Percentiles rank a stretch among this genome's conserved stretches.
These are phyloP conservation scores for Verticillium dahliae DNA, from an alignment of 2,329 filamentous ascomycete genomes.

Conservation along the genomic window DNA sequence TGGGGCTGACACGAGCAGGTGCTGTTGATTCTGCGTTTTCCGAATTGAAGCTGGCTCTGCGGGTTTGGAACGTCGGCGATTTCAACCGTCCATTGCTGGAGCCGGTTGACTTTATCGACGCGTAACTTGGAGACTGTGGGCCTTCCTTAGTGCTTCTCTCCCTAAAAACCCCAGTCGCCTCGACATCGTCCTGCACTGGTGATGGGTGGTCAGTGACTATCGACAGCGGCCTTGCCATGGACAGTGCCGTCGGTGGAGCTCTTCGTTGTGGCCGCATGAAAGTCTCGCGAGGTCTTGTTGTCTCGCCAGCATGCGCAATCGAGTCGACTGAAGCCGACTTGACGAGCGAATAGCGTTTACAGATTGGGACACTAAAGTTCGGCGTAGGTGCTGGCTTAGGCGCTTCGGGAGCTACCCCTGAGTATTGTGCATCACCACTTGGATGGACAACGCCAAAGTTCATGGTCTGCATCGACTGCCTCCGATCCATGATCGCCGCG, in stretches of 20 bases:
- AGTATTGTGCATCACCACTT: neutral
- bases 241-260: conserved; percentile 38
- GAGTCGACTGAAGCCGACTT: conserved; percentile 17
- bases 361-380: conserved; percentile 48
- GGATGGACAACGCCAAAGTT: conserved; percentile 32
- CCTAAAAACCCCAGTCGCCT: conserved; percentile 11
- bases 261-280: conserved; percentile 21
- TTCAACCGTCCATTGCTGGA: neutral
- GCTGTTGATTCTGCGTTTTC: conserved; percentile 5
- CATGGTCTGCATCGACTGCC: conserved; percentile 44
- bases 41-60: conserved; percentile 1
- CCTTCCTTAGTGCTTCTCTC: conserved; percentile 11
- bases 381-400: conserved; percentile 26
- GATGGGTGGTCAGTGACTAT: conserved; percentile 45
- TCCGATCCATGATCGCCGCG: conserved; percentile 40
- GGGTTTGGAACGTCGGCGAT: conserved; percentile 1
- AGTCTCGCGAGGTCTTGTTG: conserved; percentile 15
- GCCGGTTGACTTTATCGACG: neutral
- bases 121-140: neutral
- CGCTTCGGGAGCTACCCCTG: neutral
- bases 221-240: conserved; percentile 44
- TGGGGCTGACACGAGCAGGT: conserved; percentile 14
- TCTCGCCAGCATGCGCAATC: conserved; percentile 12
- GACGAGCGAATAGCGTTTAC: conserved; percentile 36
- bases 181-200: conserved; percentile 6